Conservation (phyloP, 257 asterid species). For the Sherardia arvensis region DNA sequence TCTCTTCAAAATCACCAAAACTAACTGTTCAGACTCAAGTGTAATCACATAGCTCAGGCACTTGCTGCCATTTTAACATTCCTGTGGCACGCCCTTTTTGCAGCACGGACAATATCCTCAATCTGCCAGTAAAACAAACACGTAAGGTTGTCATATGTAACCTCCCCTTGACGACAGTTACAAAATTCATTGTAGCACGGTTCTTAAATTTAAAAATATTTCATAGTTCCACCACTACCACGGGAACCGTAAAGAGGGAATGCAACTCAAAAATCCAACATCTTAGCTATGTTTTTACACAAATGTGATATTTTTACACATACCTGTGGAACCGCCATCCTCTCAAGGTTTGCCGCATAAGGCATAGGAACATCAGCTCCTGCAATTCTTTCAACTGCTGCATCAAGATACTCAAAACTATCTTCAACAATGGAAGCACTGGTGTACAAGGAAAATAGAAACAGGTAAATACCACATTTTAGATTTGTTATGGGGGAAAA, state of each 20-base stretch:
- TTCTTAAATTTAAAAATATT: neutral
- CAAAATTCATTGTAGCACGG: no score
- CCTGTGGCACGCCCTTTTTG: slow-evolving; percentile 36
- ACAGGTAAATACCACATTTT: neutral
- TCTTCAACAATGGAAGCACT: slow-evolving; percentile 57
- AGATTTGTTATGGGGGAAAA: neutral
- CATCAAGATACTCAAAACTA: slow-evolving; percentile 59
- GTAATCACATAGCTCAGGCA: slow-evolving; percentile 20
- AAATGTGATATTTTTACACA: neutral
- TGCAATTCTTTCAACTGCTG: slow-evolving; percentile 55
- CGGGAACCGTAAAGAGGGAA: neutral
- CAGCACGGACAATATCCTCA: slow-evolving; percentile 44
- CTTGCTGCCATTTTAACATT: slow-evolving; percentile 26
- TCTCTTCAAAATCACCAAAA: neutral
- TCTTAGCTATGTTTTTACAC: neutral
- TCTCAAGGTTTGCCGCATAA: slow-evolving; percentile 61
- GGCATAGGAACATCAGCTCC: slow-evolving; percentile 77
- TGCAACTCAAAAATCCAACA: neutral
- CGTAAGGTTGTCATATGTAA: neutral
- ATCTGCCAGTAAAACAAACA: slow-evolving; percentile 18
- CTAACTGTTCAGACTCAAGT: slow-evolving; percentile 1
- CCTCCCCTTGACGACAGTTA: no score
- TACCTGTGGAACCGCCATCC: slow-evolving; percentile 64
- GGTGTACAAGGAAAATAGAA: slow-evolving; percentile 9
- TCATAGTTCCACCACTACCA: neutral